Evolutionary conservation across 352 stramenopile genomes (phyloP).

Genomic region (Pythium apleroticum): DNA sequence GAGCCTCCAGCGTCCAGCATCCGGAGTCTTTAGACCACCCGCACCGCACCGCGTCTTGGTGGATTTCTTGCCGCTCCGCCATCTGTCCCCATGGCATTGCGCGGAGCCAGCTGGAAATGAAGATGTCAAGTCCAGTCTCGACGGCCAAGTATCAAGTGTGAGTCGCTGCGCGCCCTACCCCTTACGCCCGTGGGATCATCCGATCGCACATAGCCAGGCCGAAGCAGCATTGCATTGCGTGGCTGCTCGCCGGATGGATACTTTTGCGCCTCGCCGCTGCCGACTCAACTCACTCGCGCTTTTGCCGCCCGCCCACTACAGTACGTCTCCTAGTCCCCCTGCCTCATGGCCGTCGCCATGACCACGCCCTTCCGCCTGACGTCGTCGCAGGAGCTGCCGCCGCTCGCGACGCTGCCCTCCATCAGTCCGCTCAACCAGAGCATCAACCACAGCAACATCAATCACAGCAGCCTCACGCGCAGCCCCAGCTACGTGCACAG

Average conservation of each 20-base stretch:
- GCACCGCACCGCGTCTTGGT: conserved; percentile 3
- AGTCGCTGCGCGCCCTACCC: conserved; percentile 12
- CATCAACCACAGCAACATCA: conserved; percentile 7
- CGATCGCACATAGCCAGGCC: background rate
- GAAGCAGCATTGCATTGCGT: background rate
- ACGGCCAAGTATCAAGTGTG: conserved; percentile 28
- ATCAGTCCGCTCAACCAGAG: conserved; percentile 39
- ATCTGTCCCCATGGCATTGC: background rate
- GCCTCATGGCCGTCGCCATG: conserved; percentile 9
- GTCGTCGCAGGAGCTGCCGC: conserved; percentile 26
- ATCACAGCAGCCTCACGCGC: conserved; percentile 15
- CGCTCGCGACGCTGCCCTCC: conserved; percentile 23
- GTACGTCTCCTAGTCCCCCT: background rate
- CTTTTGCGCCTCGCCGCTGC: background rate
- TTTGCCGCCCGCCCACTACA: background rate
- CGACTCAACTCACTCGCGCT: background rate
- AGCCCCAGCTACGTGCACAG: conserved; percentile 12
- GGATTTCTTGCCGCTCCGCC: conserved; percentile 8
- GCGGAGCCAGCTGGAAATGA: conserved; percentile 20
- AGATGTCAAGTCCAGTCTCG: conserved; percentile 20
- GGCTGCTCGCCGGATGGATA: conserved; percentile 4
- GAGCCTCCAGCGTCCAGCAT: background rate
- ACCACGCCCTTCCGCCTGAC: conserved; percentile 17
- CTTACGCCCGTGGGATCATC: background rate
- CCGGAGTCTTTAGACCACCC: conserved; percentile 2